Conservation (phyloP, 306 rosid genomes). For the Ormosia emarginata region DNA sequence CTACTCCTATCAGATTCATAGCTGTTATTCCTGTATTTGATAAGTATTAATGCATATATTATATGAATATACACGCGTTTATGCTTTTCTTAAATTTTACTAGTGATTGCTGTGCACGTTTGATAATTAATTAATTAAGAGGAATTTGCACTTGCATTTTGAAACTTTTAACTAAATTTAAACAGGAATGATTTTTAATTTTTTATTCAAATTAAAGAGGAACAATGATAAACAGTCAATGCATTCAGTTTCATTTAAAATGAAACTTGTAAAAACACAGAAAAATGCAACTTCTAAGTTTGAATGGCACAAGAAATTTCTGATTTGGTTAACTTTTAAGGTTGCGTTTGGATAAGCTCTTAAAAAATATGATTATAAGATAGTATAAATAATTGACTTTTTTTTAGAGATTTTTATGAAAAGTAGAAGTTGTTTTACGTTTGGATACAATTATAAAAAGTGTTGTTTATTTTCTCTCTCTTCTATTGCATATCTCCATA, state of each 20-base stretch:
- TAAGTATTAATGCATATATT: not conserved
- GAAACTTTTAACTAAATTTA: not conserved
- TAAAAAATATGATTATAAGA: too few relatives aligned
- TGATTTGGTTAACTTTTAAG: not conserved
- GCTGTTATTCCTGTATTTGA: constrained; percentile 1
- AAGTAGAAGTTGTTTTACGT: too few relatives aligned
- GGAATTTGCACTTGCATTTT: not conserved
- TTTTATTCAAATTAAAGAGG: not conserved
- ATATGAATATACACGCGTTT: not conserved
- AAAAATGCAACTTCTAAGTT: not conserved
- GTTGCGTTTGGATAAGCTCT: too few relatives aligned
- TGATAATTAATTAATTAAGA: not conserved
- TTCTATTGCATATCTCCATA: too few relatives aligned
- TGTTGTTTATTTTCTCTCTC: too few relatives aligned
- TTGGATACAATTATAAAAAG: too few relatives aligned
- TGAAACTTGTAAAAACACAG: not conserved
- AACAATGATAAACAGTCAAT: not conserved
- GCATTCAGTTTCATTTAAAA: not conserved
- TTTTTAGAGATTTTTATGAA: too few relatives aligned
- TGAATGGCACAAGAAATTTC: not conserved
- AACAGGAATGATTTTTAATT: not conserved
- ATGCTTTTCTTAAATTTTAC: not conserved
- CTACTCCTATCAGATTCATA: not conserved
- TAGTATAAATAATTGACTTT: too few relatives aligned
- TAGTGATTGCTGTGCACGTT: not conserved